Conservation (phyloP, 2,329 filamentous ascomycete species). For the Aspergillus fumigatus region DNA sequence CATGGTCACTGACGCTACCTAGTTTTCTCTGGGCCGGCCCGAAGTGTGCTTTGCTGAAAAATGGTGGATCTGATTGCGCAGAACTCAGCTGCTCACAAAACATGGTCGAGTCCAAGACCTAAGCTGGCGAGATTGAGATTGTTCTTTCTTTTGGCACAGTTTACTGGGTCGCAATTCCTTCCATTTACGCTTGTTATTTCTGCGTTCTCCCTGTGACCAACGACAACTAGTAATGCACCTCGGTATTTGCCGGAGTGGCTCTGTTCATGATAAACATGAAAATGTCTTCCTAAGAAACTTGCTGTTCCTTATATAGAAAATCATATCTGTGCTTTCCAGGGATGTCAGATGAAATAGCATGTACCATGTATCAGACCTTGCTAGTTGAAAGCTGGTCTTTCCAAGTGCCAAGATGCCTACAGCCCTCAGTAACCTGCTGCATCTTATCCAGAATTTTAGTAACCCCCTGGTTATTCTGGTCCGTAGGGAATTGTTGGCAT, state of each 20-base stretch:
- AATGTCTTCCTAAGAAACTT: not conserved
- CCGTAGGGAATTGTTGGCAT: slow-evolving; percentile 58
- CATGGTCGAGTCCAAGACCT: slow-evolving; percentile 14
- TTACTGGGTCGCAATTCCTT: slow-evolving; percentile 10
- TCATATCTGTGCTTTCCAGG: not conserved
- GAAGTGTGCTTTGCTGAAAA: slow-evolving; percentile 25
- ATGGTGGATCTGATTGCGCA: slow-evolving; percentile 20
- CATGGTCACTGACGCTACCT: slow-evolving; percentile 27
- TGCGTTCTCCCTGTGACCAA: not conserved
- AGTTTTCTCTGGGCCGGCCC: slow-evolving; percentile 19
- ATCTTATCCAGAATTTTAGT: slow-evolving; percentile 31
- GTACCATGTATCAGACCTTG: not conserved
- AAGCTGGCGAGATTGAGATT: slow-evolving; percentile 15
- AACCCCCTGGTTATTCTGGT: slow-evolving; percentile 25
- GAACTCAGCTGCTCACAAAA: slow-evolving; percentile 10
- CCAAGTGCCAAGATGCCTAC: slow-evolving; percentile 40
- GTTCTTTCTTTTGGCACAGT: slow-evolving; percentile 12
- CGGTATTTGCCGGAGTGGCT: not conserved
- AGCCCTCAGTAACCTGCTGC: slow-evolving; percentile 33
- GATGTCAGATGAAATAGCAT: not conserved
- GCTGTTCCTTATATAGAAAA: not conserved
- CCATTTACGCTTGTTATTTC: slow-evolving; percentile 3
- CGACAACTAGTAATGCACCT: not conserved
- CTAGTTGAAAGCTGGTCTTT: slow-evolving; percentile 25
- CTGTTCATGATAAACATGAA: not conserved